Evolutionary conservation across 2,329 filamentous ascomycete species (phyloP).

Genomic region (Claviceps sp.): DNA sequence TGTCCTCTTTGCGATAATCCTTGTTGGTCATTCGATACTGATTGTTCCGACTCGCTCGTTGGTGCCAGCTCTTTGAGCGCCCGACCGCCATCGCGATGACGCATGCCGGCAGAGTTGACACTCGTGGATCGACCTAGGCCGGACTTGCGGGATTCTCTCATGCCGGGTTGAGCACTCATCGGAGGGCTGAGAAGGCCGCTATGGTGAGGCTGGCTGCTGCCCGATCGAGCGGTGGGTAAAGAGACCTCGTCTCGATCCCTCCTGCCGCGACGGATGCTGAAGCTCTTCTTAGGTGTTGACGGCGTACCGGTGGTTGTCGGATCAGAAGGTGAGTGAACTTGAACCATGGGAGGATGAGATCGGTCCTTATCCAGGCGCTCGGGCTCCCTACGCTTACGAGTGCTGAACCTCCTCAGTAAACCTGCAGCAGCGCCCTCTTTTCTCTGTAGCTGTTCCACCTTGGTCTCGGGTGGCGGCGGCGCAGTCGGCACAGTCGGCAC

Average conservation of each 20-base stretch:
- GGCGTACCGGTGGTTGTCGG: constrained; percentile 22
- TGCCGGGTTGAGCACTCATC: constrained; percentile 39
- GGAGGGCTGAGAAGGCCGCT: constrained; percentile 68
- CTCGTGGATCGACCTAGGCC: constrained; percentile 74
- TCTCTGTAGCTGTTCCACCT: constrained; percentile 49
- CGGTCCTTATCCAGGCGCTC: constrained; percentile 49
- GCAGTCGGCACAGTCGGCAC: constrained; percentile 17
- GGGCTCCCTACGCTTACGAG: constrained; percentile 59
- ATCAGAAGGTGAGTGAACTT: constrained; percentile 67
- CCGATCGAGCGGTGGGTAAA: constrained; percentile 36
- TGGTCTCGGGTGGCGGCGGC: constrained; percentile 38
- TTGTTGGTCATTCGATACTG: constrained; percentile 41
- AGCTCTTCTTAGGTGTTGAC: constrained; percentile 64
- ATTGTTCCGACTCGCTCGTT: constrained; percentile 70
- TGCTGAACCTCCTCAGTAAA: constrained; percentile 80
- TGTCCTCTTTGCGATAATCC: constrained; percentile 38
- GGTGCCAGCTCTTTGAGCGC: constrained; percentile 51
- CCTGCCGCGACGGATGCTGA: constrained; percentile 58
- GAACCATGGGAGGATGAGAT: constrained; percentile 59
- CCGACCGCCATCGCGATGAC: constrained; percentile 42
- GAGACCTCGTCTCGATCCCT: constrained; percentile 38
- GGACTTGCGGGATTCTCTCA: constrained; percentile 46
- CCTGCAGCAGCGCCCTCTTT: constrained; percentile 82
- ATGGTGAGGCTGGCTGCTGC: constrained; percentile 57
- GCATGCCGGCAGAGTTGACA: constrained; percentile 76